A percentile compares a stretch with the other conserved stretches of the same genome.
These are phyloP conservation scores for Microcyclosporella mali DNA, from an alignment of 2,329 filamentous ascomycete species.

Conservation along the genomic window DNA sequence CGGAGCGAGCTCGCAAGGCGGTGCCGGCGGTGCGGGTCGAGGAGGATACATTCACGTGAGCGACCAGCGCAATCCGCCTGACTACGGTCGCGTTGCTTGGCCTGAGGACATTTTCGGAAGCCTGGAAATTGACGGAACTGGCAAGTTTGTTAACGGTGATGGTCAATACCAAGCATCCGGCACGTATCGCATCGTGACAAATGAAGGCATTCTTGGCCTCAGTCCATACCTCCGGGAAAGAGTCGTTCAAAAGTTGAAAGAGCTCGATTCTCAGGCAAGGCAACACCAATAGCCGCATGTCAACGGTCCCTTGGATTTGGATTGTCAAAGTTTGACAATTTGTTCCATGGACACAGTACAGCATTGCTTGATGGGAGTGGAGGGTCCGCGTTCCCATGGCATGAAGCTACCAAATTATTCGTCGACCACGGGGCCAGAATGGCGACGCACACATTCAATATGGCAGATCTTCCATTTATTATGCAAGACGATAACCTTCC, in stretches of 20 bases:
- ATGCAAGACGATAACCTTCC: too few relatives aligned
- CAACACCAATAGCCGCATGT: constrained; percentile 11
- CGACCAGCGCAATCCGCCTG: constrained; percentile 54
- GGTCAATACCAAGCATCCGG: constrained; percentile 57
- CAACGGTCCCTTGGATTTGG: too few relatives aligned
- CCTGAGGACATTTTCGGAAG: constrained; percentile 63
- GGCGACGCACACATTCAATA: too few relatives aligned
- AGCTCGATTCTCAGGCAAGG: constrained; percentile 28
- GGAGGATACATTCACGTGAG: constrained; percentile 61
- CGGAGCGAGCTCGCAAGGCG: constrained; percentile 54
- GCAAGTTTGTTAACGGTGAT: constrained; percentile 50
- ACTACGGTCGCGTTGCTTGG: constrained; percentile 59
- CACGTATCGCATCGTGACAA: constrained; percentile 56
- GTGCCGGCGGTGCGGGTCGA: constrained; percentile 50
- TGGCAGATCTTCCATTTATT: too few relatives aligned
- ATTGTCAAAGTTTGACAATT: too few relatives aligned
- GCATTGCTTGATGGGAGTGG: background rate
- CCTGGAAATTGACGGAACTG: constrained; percentile 54
- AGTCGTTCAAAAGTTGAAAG: constrained; percentile 29
- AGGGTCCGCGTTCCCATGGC: background rate
- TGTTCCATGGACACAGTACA: background rate
- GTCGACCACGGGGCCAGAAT: too few relatives aligned
- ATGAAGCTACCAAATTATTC: background rate
- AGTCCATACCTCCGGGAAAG: constrained; percentile 31
- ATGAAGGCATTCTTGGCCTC: constrained; percentile 48